Percentiles rank a stretch among this genome's conserved stretches.
Evolutionary conservation across 192 early-diverging fungal species (phyloP).

Genomic region (Allomyces arbusculus): DNA sequence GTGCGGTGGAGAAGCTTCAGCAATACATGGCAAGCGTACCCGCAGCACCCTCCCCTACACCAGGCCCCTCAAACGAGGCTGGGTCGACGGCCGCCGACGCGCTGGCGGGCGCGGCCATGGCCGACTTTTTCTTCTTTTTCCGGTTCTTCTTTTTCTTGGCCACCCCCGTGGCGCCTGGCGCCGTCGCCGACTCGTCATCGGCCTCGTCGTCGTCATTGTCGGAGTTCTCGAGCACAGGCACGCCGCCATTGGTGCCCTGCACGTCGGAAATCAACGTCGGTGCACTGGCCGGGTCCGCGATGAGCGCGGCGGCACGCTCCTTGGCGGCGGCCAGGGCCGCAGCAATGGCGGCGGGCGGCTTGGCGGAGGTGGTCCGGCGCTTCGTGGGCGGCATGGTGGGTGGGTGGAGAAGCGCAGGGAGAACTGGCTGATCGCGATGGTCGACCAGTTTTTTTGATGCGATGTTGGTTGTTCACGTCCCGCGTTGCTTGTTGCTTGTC

Average conservation of each 20-base stretch:
- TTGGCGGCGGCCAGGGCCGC: constrained; percentile 2
- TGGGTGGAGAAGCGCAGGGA: no score
- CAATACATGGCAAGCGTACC: not conserved
- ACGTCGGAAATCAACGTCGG: not conserved
- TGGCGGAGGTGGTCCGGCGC: not conserved
- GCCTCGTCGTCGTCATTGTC: not conserved
- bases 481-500: no score
- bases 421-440: no score
- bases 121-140: constrained; percentile 21
- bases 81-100: not conserved
- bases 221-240: constrained; percentile 3
- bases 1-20: no score
- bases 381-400: not conserved
- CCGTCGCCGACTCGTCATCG: not conserved
- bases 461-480: no score
- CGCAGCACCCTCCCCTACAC: constrained; percentile 1
- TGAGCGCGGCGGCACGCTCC: not conserved
- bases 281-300: not conserved
- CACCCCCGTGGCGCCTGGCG: constrained; percentile 2
- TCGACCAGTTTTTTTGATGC: no score
- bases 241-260: constrained; percentile 2
- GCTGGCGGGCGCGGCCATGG: not conserved
- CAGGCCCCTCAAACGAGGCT: not conserved
- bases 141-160: constrained; percentile 21
- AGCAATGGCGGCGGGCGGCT: not conserved